phyloP scores from a whole-genome alignment of 805 yeast species.

The Schwanniomyces pseudopolymorphus region DNA sequence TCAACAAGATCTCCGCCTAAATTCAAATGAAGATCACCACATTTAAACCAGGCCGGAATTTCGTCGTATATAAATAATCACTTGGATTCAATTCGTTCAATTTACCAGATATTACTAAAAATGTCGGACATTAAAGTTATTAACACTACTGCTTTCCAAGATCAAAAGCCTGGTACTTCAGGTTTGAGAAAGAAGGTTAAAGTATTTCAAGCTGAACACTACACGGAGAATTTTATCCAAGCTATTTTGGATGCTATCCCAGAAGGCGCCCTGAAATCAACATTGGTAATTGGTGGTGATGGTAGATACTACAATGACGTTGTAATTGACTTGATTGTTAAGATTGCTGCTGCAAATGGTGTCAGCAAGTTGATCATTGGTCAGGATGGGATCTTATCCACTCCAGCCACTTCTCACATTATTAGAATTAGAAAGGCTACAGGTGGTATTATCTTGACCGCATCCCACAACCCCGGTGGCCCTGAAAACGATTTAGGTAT shows the following conservation, averaged over 20 bases:
- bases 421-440: slow-evolving; percentile 75
- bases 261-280: slow-evolving; percentile 74
- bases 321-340: slow-evolving; percentile 77
- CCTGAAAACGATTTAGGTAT: slow-evolving; percentile 90
- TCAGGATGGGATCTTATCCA: slow-evolving; percentile 81
- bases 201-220: slow-evolving; percentile 75
- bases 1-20: not conserved
- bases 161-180: slow-evolving; percentile 98
- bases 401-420: slow-evolving; percentile 95
- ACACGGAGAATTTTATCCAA: slow-evolving; percentile 93
- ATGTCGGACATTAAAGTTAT: slow-evolving; percentile 12
- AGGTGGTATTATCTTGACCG: slow-evolving; percentile 95
- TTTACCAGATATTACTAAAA: not conserved
- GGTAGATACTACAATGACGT: slow-evolving; percentile 88
- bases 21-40: not conserved
- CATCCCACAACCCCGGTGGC: slow-evolving; percentile 98
- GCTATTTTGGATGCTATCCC: slow-evolving; percentile 84
- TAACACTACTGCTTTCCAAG: slow-evolving; percentile 70
- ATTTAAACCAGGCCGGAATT: not conserved
- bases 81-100: not conserved
- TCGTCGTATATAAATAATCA: not conserved
- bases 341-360: slow-evolving; percentile 89
- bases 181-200: slow-evolving; percentile 91
- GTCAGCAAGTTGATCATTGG: slow-evolving; percentile 85
- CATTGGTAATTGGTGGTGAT: slow-evolving; percentile 93